Evolutionary conservation across 1,284 basidiomycete species (phyloP), one percentile per base, ranked within the genome.

Genomic region (Mycena citricolor): DNA sequence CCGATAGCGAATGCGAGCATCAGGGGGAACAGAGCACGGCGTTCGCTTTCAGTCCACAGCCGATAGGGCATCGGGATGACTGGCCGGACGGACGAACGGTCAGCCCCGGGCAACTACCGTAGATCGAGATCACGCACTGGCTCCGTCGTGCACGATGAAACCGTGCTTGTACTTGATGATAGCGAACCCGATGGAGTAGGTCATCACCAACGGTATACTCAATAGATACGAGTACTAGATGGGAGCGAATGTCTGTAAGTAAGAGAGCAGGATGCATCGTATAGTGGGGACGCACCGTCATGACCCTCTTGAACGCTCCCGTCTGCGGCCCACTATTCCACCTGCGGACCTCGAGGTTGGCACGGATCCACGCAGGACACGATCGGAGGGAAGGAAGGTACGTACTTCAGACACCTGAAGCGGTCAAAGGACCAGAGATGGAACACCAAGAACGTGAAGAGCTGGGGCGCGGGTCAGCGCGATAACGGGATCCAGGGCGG

Each of bases 351-450:
- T 34, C 13, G 16, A n/a, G n/a, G n/a, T n/a, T n/a, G n/a, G n/a
- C n/a, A n/a, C n/a, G n/a, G n/a, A n/a, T 39, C 37, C 20, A 13
- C 24, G 3, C 24, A 38, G 28, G 17, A 6, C 17, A 26, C 26
- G 17, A 23, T 21, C 10, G 38, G 16, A 24, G 2, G 31, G 28
- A 23, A 2, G 19, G n/a, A n/a, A n/a, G n/a, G n/a, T 20, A 59
- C 75, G 54, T 53, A 85, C 85, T 58, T 77, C 34, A 88, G 60
- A 60, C 84, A 88, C 54, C 73, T 77, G 68, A 89, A 89, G 39
- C 74, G 71, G 60, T 89, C 86, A 59, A 85, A 89, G 4, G 79
- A 81, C 82, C 83, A 89, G 30, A 89, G 63, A 58, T 89, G 86
- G 55, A 76, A 83, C 3, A 86, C 19, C 5, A 87, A 68, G 59